Conservation (phyloP, 2,329 filamentous ascomycete genomes). For the Colletotrichum musicola region DNA sequence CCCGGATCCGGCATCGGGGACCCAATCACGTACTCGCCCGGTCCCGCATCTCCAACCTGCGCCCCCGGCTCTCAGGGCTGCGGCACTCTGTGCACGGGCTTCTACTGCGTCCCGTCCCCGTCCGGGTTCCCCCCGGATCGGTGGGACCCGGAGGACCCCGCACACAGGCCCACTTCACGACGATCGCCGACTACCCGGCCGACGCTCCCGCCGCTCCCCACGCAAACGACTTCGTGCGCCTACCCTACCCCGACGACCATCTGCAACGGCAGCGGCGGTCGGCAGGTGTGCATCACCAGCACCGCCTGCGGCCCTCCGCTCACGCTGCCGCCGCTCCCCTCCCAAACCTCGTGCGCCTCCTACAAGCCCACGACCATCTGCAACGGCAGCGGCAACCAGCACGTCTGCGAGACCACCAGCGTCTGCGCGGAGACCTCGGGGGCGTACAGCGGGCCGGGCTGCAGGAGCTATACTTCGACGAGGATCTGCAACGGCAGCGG, state of each 20-base stretch:
- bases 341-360: background rate
- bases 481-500: constrained; percentile 22
- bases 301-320: background rate
- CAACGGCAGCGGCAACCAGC: constrained; percentile 10
- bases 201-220: background rate
- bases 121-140: constrained; percentile 36
- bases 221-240: no score
- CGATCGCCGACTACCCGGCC: background rate
- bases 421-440: constrained; percentile 2
- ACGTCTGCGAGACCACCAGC: constrained; percentile 14
- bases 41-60: constrained; percentile 3
- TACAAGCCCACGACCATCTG: constrained; percentile 11
- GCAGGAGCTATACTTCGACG: constrained; percentile 9
- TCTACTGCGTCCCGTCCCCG: constrained; percentile 40
- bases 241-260: background rate
- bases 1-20: background rate
- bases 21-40: constrained; percentile 5
- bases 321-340: background rate
- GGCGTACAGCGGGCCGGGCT: constrained; percentile 20
- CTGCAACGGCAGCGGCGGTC: background rate
- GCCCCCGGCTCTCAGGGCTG: constrained; percentile 35
- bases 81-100: constrained; percentile 42
- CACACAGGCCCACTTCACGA: background rate
- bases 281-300: no score
- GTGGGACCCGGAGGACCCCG: constrained; percentile 42